Conservation (phyloP, 306 rosid genomes). For the Canavalia ensiformis region DNA sequence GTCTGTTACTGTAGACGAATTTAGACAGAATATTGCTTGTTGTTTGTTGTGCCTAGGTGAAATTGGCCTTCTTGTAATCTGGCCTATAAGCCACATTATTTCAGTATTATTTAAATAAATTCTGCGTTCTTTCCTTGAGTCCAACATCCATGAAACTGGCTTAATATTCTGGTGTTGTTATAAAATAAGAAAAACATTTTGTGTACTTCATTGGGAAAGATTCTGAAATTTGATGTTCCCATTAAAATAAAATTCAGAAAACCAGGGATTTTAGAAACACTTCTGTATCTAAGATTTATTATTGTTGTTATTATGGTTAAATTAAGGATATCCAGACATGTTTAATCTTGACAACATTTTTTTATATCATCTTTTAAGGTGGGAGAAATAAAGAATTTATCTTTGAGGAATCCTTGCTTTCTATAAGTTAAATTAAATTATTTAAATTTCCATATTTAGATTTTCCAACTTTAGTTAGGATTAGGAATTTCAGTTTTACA, state of each 20-base stretch:
- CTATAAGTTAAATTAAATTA: slow-evolving; percentile 13
- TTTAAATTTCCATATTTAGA: slow-evolving; percentile 7
- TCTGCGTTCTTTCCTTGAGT: background rate
- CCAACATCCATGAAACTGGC: slow-evolving; percentile 14
- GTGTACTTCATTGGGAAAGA: slow-evolving; percentile 7
- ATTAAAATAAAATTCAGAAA: slow-evolving; percentile 32
- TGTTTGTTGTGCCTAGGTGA: background rate
- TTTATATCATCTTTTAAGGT: slow-evolving; percentile 26
- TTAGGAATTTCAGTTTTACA: background rate
- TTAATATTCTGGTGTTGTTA: background rate
- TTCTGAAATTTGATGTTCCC: slow-evolving; percentile 35
- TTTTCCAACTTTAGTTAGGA: slow-evolving; percentile 34
- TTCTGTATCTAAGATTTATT: slow-evolving; percentile 7
- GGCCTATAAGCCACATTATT: background rate
- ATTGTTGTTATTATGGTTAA: slow-evolving; percentile 18
- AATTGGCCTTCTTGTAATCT: background rate
- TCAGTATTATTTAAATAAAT: slow-evolving; percentile 11
- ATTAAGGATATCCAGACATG: slow-evolving; percentile 14
- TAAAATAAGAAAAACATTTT: background rate
- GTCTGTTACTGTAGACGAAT: background rate
- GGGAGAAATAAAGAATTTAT: slow-evolving; percentile 24
- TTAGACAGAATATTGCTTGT: background rate
- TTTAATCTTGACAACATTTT: slow-evolving; percentile 1
- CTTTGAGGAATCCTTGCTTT: slow-evolving; percentile 6
- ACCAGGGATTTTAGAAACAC: slow-evolving; percentile 15